Base-by-base conservation (phyloP, 2,329 filamentous ascomycete species). In the Aspergillus sp. region DNA sequence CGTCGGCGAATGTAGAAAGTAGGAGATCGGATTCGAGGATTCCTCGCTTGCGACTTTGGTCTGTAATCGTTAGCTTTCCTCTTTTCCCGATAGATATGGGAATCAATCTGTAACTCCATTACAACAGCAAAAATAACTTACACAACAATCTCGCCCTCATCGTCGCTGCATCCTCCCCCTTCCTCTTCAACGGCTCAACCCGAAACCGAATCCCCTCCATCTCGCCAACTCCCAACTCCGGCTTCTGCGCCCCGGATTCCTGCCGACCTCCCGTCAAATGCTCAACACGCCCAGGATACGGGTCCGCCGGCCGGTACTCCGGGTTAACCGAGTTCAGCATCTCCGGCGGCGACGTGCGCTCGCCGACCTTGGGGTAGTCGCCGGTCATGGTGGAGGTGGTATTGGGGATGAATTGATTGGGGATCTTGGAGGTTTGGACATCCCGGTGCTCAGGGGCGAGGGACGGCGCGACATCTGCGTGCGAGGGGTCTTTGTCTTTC, bases 21-120 rank as follows among this genome's bases (percentile, higher is more conserved):
- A 98, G 81, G 46, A 98, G 86, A 68, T 98, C 93, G 53, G 87
- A 90, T 68, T 98, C 93, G 63, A 97, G 83, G 56, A 86, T 97
- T 57, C 93, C 93, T 65, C 93, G 83, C 73, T 98, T 98, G 59
- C 93, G 86, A 68, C 86, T 93, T 73, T 98, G 93, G 74, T 98
- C 91, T 96, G 60, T 46, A 44, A 19, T 39, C 8, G 30, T 32
- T 32, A 38, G 35, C 40, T 6, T 6, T 29, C 10, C 19, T 19
- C 19, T 19, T 19, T 19, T 19, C 19, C 19, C 19, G 19, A 19
- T 19, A 19, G 19, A 19, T 19, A 19, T 19, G 19, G 19, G 19
- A 19, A 19, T 19, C 19, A 19, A 19, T 19, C 19, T 19, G 19
- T 19, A 19, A 19, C 19, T 19, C 19, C 19, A 19, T 19, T 19